Evolutionary conservation across 805 yeast genomes (phyloP).

Genomic region (Pichia pseudocactophila): DNA sequence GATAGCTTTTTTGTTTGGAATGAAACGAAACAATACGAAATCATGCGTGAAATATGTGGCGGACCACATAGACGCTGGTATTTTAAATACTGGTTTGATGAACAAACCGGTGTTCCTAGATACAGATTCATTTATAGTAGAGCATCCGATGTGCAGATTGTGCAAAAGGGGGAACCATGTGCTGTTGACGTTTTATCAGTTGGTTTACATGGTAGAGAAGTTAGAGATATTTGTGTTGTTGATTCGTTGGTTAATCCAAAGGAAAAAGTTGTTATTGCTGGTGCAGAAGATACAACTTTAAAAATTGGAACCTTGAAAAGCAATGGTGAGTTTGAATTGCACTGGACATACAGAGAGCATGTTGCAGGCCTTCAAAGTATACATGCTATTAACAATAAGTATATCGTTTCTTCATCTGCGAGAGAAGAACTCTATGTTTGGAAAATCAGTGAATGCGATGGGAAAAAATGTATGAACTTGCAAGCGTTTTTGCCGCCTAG

Average conservation of each 20-base stretch:
- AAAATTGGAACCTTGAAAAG: constrained; percentile 38
- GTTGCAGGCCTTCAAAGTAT: constrained; percentile 82
- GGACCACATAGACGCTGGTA: constrained; percentile 89
- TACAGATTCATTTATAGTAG: constrained; percentile 51
- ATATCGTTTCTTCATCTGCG: constrained; percentile 56
- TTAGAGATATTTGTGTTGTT: constrained; percentile 62
- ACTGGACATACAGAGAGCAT: constrained; percentile 68
- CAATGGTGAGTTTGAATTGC: constrained; percentile 37
- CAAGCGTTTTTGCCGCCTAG: constrained; percentile 46
- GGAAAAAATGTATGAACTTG: constrained; percentile 33
- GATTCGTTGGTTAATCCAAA: constrained; percentile 16
- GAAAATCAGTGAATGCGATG: constrained; percentile 34
- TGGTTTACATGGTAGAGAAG: constrained; percentile 90
- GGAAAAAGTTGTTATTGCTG: constrained; percentile 51
- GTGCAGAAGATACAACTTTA: constrained; percentile 83
- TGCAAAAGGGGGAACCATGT: constrained; percentile 21
- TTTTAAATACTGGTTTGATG: constrained; percentile 24
- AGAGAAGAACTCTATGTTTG: constrained; percentile 84
- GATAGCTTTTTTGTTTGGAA: constrained; percentile 74
- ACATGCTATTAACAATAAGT: constrained; percentile 45
- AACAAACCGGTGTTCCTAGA: constrained; percentile 16
- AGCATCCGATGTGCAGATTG: constrained; percentile 39
- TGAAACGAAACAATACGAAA: constrained; percentile 65
- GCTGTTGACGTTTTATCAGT: constrained; percentile 30
- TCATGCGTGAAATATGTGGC: constrained; percentile 70